Evolutionary conservation across 805 yeast species (phyloP), one percentile per base, ranked within the genome.

Genomic region (Komagataella phaffii): DNA sequence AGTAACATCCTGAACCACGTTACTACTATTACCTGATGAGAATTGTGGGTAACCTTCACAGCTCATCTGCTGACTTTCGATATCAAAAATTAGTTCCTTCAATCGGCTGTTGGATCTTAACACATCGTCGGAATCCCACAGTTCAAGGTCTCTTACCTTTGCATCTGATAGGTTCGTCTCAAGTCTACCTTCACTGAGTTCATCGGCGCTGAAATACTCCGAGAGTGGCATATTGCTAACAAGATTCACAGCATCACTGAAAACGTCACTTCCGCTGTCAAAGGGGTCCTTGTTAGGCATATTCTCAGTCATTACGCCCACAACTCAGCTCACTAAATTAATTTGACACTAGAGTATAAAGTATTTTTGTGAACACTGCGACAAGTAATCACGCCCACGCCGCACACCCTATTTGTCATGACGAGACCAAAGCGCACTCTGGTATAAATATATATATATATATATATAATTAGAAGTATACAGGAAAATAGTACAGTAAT

Each of bases 1-100:
- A 30, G 12, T 8, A n/a, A 5, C 12, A 30, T 14, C 14, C 14
- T 30, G 23, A 21, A 21, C 40, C 3, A 7, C 14, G 14, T 30
- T 30, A 10, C 40, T 10, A 8, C 40, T 14, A 30, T 8, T 30
- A 4, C 14, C 40, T 14, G 14, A 30, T 10, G 36, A 10, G 1
- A 5, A 30, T 14, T 30, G 40, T 14, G 6, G 14, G 10, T 6
- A 8, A 10, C 14, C 4, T 30, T 30, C n/a, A 10, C 54, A 43
- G 55, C 52, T 44, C 60, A 59, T 6, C 69, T 69, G 3, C 49
- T 67, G 52, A 64, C 65, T 10, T 61, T 69, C 2, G 73, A 70
- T 55, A 63, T 69, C 18, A 58, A 14, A 30, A 10, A 30, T 30
- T 14, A 30, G 40, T 10, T 10, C 40, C 12, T 8, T 30, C 14